Evolutionary conservation across 768 basidiomycete species (phyloP), one percentile per base, ranked within the genome.

Genomic region (Boletus vinaceobasis): DNA sequence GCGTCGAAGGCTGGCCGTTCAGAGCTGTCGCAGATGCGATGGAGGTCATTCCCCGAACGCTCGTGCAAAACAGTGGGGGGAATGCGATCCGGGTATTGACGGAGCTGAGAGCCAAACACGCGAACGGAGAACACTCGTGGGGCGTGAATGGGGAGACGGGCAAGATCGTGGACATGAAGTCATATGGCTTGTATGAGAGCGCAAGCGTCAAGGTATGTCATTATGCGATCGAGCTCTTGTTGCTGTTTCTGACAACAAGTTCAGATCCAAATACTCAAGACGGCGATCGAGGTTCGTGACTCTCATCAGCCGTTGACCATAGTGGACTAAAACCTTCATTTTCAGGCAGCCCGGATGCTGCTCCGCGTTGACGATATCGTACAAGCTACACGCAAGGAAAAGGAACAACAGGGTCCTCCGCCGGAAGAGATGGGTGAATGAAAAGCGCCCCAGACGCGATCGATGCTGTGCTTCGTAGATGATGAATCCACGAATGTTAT

Each of bases 101-200:
- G 0, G 93, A 95, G 72, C 78, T 99, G 49, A 82, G 97, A 77
- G 96, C 95, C 2, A 98, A 97, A 71, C 96, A 98, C 63, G 93
- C 92, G 5, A 89, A 84, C 50, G 94, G 94, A 4, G 90, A 95
- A 64, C 72, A 87, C 66, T 87, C 90, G 42, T 98, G 88, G 86
- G 97, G 97, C 51, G 90, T 99, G 37, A 87, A 98, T 61, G 97
- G 96, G 23, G 90, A 98, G 65, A 95, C 90, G 7, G 97, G 97
- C 26, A 96, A 95, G 74, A 86, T 94, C 38, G 90, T 90, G 39
- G 92, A 98, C 69, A 98, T 98, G 96, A 94, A 93, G 69, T 73
- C 76, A 43, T 97, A 98, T 70, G 94, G 94, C 1, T 74, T 99
- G 56, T 92, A 92, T 61, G 97, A 99, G 75, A 93, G 90, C 35